Evolutionary conservation across 345 rosid genomes (phyloP).

Genomic region (Eucalyptus curtisii): DNA sequence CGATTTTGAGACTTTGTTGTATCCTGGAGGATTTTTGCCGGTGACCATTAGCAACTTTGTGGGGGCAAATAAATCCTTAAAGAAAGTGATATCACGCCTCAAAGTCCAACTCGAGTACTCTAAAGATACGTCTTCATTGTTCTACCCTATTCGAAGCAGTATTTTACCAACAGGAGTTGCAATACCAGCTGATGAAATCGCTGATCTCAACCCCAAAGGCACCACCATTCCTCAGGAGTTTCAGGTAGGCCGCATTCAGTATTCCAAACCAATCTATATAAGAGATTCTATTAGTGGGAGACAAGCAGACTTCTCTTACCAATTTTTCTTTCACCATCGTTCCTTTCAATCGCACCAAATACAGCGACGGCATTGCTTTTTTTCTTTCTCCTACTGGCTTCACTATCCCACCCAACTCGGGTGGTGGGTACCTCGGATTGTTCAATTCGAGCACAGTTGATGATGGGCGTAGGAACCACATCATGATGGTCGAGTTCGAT

Average conservation of each 20-base stretch:
- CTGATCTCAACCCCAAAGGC: background rate
- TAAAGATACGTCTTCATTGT: no score
- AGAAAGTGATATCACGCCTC: no score
- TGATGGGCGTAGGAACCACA: background rate
- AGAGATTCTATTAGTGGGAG: background rate
- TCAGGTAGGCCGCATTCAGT: background rate
- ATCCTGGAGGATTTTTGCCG: no score
- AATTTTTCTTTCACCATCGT: background rate
- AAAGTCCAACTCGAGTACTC: no score
- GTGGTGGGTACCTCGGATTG: background rate
- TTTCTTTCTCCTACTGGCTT: background rate
- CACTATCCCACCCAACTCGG: background rate
- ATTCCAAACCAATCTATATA: background rate
- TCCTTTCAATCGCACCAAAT: rapidly evolving
- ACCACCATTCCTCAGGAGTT: background rate
- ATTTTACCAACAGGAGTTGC: no score
- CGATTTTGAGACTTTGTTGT: no score
- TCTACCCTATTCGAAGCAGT: no score
- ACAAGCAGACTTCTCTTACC: background rate
- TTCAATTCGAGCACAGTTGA: background rate
- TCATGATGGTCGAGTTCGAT: background rate
- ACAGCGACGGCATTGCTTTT: background rate
- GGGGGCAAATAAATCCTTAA: no score
- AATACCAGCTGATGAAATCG: background rate
- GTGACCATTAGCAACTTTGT: no score